Conservation (phyloP, 805 yeast species). For the Wickerhamiella slavikovae region DNA sequence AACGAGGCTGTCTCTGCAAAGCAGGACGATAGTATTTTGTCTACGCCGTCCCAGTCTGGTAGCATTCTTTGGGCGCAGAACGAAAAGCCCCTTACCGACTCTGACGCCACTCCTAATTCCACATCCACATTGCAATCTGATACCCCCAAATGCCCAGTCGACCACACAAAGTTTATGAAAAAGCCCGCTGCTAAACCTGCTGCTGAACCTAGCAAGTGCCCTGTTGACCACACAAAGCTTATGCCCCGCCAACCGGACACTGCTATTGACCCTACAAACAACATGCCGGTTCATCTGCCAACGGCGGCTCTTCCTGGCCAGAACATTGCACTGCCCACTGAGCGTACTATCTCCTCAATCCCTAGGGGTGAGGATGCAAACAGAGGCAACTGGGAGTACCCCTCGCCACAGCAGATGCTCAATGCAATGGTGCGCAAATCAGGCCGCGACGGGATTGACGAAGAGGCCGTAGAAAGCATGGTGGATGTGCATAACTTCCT, state of each 20-base stretch:
- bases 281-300: constrained; percentile 56
- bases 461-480: constrained; percentile 92
- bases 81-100: too few species aligned
- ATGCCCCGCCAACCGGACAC: constrained; percentile 2
- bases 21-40: too few species aligned
- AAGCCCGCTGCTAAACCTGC: constrained; percentile 4
- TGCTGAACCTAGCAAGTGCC: constrained; percentile 16
- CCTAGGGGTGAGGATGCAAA: constrained; percentile 53
- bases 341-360: constrained; percentile 63
- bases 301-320: constrained; percentile 65
- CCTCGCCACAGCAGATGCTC: constrained; percentile 97
- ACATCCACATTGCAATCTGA: too few species aligned
- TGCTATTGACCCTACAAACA: constrained; percentile 56
- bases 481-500: constrained; percentile 90
- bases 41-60: too few species aligned
- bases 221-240: constrained; percentile 17
- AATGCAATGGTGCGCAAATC: constrained; percentile 95
- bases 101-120: too few species aligned
- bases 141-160: constrained; percentile 22
- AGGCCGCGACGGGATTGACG: constrained; percentile 63
- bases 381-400: constrained; percentile 91
- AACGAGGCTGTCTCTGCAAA: too few species aligned
- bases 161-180: constrained; percentile 16
- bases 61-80: too few species aligned
- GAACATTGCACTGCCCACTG: constrained; percentile 54